Conservation (phyloP, 768 basidiomycete genomes). For the Boletus tylopilopsis region DNA sequence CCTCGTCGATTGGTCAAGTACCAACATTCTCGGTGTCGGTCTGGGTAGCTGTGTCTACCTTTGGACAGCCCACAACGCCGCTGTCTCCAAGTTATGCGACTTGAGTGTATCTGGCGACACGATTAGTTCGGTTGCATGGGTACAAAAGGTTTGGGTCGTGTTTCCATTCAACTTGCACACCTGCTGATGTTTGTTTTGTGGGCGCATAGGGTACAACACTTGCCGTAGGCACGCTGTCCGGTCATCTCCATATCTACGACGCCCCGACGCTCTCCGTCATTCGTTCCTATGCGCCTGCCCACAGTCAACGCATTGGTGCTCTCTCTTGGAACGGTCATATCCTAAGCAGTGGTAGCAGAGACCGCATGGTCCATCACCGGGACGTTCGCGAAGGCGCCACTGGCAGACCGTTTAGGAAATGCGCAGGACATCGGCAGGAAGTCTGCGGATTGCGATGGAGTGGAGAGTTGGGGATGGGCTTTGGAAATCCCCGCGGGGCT, state of each 20-base stretch:
- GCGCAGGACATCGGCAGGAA: constrained; percentile 82
- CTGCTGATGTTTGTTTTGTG: neutral
- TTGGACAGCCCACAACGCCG: constrained; percentile 93
- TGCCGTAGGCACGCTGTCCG: constrained; percentile 90
- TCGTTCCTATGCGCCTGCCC: constrained; percentile 82
- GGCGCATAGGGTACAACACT: constrained; percentile 67
- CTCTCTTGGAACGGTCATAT: constrained; percentile 92
- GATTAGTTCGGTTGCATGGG: constrained; percentile 90
- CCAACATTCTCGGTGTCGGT: constrained; percentile 92
- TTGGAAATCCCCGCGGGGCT: constrained; percentile 22
- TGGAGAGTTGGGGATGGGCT: constrained; percentile 26
- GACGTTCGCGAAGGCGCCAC: constrained; percentile 72
- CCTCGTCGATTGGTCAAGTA: constrained; percentile 94
- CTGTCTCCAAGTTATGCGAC: constrained; percentile 90
- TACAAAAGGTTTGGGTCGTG: constrained; percentile 54
- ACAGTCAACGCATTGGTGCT: constrained; percentile 86
- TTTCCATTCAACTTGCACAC: neutral
- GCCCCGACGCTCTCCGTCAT: constrained; percentile 69
- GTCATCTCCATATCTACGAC: constrained; percentile 91
- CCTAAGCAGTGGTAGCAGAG: constrained; percentile 86
- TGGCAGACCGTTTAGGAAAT: constrained; percentile 65
- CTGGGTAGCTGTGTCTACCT: constrained; percentile 91
- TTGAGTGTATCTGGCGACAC: constrained; percentile 59
- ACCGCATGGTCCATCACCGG: constrained; percentile 86
- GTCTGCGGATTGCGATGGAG: constrained; percentile 97